These are phyloP conservation scores for Populus trichocarpa DNA, from an alignment of 441 rosid genomes.

Conservation along the genomic window DNA sequence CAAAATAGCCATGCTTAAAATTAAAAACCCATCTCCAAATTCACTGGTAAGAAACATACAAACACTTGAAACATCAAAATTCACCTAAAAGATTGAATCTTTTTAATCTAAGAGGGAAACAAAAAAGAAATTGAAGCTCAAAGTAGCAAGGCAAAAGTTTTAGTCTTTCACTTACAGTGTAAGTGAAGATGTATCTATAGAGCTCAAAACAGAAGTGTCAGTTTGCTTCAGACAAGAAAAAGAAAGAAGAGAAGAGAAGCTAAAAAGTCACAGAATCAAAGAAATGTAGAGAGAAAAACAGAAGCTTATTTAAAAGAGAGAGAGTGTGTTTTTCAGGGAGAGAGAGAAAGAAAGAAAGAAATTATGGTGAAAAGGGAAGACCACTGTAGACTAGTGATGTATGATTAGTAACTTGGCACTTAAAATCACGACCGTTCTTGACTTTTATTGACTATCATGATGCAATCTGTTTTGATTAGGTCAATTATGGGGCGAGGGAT, in stretches of 20 bases:
- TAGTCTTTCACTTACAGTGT: constrained; percentile 35
- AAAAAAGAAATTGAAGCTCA: constrained; percentile 1
- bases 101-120: neutral
- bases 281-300: constrained; percentile 8
- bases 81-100: constrained; percentile 2
- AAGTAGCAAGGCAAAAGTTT: constrained; percentile 18
- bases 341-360: too few relatives aligned
- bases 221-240: constrained; percentile 24
- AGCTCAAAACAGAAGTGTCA: constrained; percentile 16
- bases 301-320: neutral
- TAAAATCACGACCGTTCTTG: constrained; percentile 31
- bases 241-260: constrained; percentile 25
- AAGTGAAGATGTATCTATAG: neutral
- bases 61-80: constrained; percentile 13
- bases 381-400: constrained; percentile 1
- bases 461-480: neutral
- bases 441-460: constrained; percentile 6
- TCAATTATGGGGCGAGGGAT: neutral
- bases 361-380: constrained; percentile 21
- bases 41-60: constrained; percentile 2
- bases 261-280: constrained; percentile 30
- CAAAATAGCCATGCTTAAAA: constrained; percentile 6
- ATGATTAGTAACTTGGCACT: neutral
- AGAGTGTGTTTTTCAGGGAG: too few relatives aligned
- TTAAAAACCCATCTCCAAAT: constrained; percentile 21